These are phyloP conservation scores for Clitopilus hobsonii DNA, from an alignment of 768 basidiomycete genomes.

Conservation along the genomic window DNA sequence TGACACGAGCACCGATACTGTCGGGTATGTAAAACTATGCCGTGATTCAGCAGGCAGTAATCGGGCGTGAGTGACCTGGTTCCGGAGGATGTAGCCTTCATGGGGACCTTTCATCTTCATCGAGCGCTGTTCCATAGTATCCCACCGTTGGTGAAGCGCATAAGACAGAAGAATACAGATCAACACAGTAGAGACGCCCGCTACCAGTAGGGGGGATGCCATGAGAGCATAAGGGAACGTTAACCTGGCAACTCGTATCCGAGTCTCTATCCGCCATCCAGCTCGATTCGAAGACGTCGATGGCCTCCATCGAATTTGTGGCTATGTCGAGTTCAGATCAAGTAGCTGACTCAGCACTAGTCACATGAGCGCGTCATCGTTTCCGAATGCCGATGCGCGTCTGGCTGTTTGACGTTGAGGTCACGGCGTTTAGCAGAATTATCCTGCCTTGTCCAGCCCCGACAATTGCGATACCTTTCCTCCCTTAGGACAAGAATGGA, in stretches of 20 bases:
- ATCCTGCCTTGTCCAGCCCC: too few relatives aligned
- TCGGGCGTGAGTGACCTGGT: slow-evolving; percentile 49
- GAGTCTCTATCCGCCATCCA: neutral
- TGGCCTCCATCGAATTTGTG: neutral
- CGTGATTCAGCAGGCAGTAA: slow-evolving; percentile 39
- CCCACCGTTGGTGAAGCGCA: too few relatives aligned
- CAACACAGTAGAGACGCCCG: too few relatives aligned
- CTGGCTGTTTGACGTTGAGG: neutral
- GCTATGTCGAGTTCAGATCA: neutral
- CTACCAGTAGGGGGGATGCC: slow-evolving; percentile 8
- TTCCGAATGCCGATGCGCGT: neutral
- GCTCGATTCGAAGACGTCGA: neutral
- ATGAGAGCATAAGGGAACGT: neutral
- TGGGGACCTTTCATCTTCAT: neutral
- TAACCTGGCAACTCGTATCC: neutral
- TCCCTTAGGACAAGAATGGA: slow-evolving; percentile 2
- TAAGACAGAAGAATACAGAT: too few relatives aligned
- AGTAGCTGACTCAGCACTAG: neutral
- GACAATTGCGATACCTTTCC: neutral
- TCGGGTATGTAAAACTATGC: slow-evolving; percentile 60
- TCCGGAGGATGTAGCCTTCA: slow-evolving; percentile 43
- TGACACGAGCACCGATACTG: slow-evolving; percentile 51
- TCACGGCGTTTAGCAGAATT: too few relatives aligned
- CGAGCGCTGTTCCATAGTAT: neutral
- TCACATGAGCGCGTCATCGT: neutral